Base-by-base conservation (phyloP, 371 early-diverging fungal genomes). In the Mortierella sp. region DNA sequence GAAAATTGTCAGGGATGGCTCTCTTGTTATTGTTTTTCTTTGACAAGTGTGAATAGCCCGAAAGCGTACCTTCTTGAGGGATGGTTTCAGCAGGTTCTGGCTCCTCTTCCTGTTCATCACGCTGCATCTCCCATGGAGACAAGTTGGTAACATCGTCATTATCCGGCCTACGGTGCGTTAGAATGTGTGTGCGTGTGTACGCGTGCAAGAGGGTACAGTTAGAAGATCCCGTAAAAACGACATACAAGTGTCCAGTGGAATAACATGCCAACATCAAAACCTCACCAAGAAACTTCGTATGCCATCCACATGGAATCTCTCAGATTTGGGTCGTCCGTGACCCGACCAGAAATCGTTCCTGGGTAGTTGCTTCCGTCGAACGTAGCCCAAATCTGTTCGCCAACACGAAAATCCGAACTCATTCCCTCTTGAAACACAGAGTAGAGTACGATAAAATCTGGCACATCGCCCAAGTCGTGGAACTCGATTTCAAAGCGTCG, bases 371-470 rank as follows among this genome's bases (percentile, higher is more conserved):
- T 84, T 54, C 86, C 90, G 66, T 86, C 91, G 66, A 88, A 92
- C 28, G 89, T 72, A 0, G 87, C 90, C 69, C 86, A 84, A 4
- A 92, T 90, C 5, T 80, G 63, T 48, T 89, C 85, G 23, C 89
- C 87, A 2, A 72, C 67, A 3, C 70, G 68, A 2, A 87, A 69
- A 18, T 67, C 60, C 6, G 84, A 72, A 19, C 79, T 72, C 83
- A 90, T 81, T 2, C 89, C 87, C 12, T 86, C 82, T 42, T 84
- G 74, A 64, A 90, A 92, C 0, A 87, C 81, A 19, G 85, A 81
- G 66, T 86, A 90, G 16, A 90, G 81, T 0, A 92, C 83, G 48
- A 91, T 65, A 59, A 92, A 92, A 61, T 92, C 93, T 0, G 91
- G 91, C 18, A 83, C 82, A 16, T 87, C 89, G 34, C 90, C 91